These are phyloP conservation scores for Cutaneotrichosporon daszewskae DNA, from an alignment of 1,284 basidiomycete species.

Conservation along the genomic window DNA sequence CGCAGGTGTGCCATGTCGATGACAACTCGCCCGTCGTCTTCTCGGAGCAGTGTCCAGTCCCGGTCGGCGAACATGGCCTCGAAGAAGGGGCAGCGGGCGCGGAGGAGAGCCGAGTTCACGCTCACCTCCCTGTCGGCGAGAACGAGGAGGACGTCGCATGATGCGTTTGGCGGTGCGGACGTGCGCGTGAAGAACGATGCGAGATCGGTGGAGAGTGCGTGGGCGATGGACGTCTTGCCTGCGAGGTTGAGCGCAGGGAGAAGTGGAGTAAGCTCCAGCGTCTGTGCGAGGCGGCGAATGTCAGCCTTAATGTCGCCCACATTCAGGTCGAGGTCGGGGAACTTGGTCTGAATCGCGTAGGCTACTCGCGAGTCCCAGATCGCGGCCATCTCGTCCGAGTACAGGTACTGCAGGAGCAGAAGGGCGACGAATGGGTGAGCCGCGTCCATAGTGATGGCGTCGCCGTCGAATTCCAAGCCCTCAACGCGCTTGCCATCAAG, in stretches of 20 bases:
- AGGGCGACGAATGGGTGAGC: slow-evolving; percentile 58
- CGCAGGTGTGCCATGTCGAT: slow-evolving; percentile 69
- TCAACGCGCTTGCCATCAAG: slow-evolving; percentile 19
- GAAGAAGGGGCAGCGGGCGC: slow-evolving; percentile 81
- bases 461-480: not conserved
- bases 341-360: slow-evolving; percentile 50
- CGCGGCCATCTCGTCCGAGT: slow-evolving; percentile 75
- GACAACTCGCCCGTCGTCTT: slow-evolving; percentile 54
- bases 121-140: slow-evolving; percentile 65
- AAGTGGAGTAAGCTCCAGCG: slow-evolving; percentile 50
- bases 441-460: slow-evolving; percentile 17
- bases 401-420: slow-evolving; percentile 77
- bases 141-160: slow-evolving; percentile 65
- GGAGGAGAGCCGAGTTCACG: slow-evolving; percentile 69
- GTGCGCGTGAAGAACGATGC: slow-evolving; percentile 44
- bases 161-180: slow-evolving; percentile 22
- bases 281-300: slow-evolving; percentile 55
- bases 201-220: slow-evolving; percentile 40
- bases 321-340: slow-evolving; percentile 49
- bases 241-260: slow-evolving; percentile 34
- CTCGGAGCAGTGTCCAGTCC: slow-evolving; percentile 69
- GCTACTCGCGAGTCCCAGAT: slow-evolving; percentile 78
- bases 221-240: slow-evolving; percentile 35
- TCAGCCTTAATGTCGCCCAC: slow-evolving; percentile 59
- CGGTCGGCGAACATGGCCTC: slow-evolving; percentile 75